Percentiles rank a stretch among this genome's conserved stretches.
Evolutionary conservation across 1,139 yeast genomes (phyloP).

Genomic region (Protomyces macrosporus): DNA sequence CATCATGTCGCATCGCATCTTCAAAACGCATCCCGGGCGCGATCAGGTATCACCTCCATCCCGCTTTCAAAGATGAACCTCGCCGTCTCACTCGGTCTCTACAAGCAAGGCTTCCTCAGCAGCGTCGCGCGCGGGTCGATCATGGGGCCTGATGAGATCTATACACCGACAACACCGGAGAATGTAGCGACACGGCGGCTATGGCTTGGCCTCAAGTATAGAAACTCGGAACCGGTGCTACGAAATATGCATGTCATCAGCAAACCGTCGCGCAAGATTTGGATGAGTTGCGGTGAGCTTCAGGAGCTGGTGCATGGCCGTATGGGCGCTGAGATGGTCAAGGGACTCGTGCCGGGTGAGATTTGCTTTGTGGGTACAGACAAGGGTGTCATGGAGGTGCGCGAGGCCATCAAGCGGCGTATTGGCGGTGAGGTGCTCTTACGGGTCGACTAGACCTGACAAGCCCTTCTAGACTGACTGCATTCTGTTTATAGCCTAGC

Average conservation of each 20-base stretch:
- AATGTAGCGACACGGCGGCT: slow-evolving; percentile 79
- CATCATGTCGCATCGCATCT: slow-evolving; percentile 74
- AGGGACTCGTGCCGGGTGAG: slow-evolving; percentile 80
- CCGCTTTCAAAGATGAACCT: slow-evolving; percentile 82
- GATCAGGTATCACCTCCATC: slow-evolving; percentile 66
- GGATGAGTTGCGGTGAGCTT: slow-evolving; percentile 59
- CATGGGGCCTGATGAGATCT: slow-evolving; percentile 73
- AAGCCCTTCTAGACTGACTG: background rate
- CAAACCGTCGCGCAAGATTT: slow-evolving; percentile 75
- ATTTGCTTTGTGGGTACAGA: slow-evolving; percentile 61
- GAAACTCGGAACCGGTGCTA: slow-evolving; percentile 72
- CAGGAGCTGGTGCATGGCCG: slow-evolving; percentile 70
- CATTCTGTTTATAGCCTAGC: background rate
- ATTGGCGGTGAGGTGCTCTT: slow-evolving; percentile 75
- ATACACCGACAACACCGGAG: slow-evolving; percentile 79
- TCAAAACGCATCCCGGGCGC: slow-evolving; percentile 78
- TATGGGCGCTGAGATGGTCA: slow-evolving; percentile 66
- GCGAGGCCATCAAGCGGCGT: slow-evolving; percentile 76
- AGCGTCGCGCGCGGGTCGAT: slow-evolving; percentile 83
- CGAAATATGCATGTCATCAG: slow-evolving; percentile 67
- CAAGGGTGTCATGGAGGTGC: slow-evolving; percentile 61
- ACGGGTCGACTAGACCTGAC: slow-evolving; percentile 54
- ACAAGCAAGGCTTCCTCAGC: slow-evolving; percentile 84
- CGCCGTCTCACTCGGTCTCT: slow-evolving; percentile 74
- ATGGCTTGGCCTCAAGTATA: slow-evolving; percentile 88